Base-by-base conservation (phyloP, 495 filamentous ascomycete species). In the Aeminium ludgeri region DNA sequence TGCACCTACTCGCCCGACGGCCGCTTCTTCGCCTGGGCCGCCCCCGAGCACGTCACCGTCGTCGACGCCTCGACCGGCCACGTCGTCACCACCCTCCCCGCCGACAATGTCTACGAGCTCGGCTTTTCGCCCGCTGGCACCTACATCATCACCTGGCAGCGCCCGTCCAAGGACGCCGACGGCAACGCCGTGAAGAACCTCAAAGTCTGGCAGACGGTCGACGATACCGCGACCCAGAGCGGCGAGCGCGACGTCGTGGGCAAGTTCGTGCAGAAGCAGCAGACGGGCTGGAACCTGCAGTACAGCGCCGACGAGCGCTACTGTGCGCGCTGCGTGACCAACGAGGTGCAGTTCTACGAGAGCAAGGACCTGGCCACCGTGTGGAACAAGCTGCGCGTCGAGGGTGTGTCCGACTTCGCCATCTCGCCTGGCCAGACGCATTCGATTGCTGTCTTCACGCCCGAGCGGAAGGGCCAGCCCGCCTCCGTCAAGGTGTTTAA, bases 271-370 rank as follows among this genome's bases (percentile, higher is more conserved):
- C 87, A 97, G 61, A 94, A 94, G 64, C 80, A 73, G 40, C 82
- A 86, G 65, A 86, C 82, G 13, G 84, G 86, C 55, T 97, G 87
- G 89, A 95, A 93, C 62, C 67, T 96, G 56, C 91, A 96, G 61
- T 97, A 95, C 57, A 94, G 85, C 20, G 69, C 72, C 44, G 89
- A 97, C 57, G 89, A 97, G 70, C 66, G 69, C 51, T 82, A 79
- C 55, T 97, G 89, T 59, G 89, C 87, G 42, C 85, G 89, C 38
- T 67, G 76, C 28, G 91, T 96, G 52, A 93, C 84, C 58, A 96
- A 95, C 59, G 85, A 94, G 63, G 82, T 97, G 30, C 89, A 96
- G 54, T 92, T 97, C 62, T 96, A 86, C 65, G 69, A 91, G 59
- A 89, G 81, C 59, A 65, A 72, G 35, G 79, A 94, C 52, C 66